A percentile compares a stretch with the other conserved stretches of the same genome.
Evolutionary conservation across 331 rosid genomes (phyloP).

Genomic region (Cucumis variabilis): DNA sequence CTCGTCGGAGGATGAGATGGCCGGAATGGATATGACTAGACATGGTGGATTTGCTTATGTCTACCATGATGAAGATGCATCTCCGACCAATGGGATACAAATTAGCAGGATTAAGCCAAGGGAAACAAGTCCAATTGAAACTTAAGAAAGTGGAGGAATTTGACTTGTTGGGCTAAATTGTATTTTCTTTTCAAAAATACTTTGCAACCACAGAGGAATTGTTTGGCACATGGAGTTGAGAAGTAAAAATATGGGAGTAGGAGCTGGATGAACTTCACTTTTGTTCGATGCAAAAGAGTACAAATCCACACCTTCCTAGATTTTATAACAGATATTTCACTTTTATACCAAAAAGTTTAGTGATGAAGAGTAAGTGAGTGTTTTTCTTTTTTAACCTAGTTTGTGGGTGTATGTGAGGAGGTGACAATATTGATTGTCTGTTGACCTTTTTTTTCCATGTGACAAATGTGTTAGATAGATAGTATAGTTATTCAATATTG

Average conservation of each 20-base stretch:
- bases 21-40: slow-evolving; percentile 70
- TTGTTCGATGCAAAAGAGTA: too few relatives aligned
- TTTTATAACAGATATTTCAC: too few relatives aligned
- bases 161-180: neutral
- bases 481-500: neutral
- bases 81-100: neutral
- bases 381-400: neutral
- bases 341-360: too few relatives aligned
- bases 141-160: neutral
- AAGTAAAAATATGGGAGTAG: too few relatives aligned
- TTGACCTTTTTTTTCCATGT: neutral
- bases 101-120: slow-evolving; percentile 13
- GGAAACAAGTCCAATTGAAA: neutral
- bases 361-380: too few relatives aligned
- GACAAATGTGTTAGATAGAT: too few relatives aligned
- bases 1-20: slow-evolving; percentile 61
- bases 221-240: too few relatives aligned
- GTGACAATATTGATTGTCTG: neutral
- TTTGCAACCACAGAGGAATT: too few relatives aligned
- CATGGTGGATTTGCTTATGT: slow-evolving; percentile 72
- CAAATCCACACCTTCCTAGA: too few relatives aligned
- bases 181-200: too few relatives aligned
- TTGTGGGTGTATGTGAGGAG: neutral
- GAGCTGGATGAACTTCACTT: too few relatives aligned
- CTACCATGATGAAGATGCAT: slow-evolving; percentile 34